Conservation (phyloP, 1,284 basidiomycete genomes). For the Polyporus tsugae region DNA sequence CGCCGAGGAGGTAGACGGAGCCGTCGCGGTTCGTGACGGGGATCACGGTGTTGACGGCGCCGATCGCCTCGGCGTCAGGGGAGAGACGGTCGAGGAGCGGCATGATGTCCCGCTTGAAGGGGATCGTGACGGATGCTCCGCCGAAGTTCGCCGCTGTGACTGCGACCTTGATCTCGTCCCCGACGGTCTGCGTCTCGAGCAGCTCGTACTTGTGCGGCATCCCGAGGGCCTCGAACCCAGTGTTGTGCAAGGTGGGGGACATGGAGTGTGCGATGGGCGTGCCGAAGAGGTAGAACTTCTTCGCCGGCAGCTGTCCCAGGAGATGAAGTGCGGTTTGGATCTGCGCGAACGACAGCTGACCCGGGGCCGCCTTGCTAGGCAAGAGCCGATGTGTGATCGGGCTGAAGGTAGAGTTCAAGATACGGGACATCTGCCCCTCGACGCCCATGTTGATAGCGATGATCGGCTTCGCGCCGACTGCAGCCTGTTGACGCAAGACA, state of each 20-base stretch:
- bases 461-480: constrained; percentile 73
- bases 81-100: constrained; percentile 81
- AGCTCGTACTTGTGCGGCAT: constrained; percentile 84
- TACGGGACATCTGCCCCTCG: constrained; percentile 89
- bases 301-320: constrained; percentile 78
- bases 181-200: constrained; percentile 78
- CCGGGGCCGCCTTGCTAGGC: constrained; percentile 88
- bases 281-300: constrained; percentile 88
- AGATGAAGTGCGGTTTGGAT: constrained; percentile 86
- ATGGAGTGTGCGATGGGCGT: constrained; percentile 90
- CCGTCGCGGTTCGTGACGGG: constrained; percentile 56
- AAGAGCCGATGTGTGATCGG: constrained; percentile 91
- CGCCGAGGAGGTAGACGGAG: constrained; percentile 71
- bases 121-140: constrained; percentile 96
- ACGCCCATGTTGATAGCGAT: constrained; percentile 96
- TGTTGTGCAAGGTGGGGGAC: constrained; percentile 95
- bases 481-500: constrained; percentile 52
- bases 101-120: constrained; percentile 90
- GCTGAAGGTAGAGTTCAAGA: constrained; percentile 87
- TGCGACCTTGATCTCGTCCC: constrained; percentile 69
- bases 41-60: constrained; percentile 93
- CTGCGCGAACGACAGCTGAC: constrained; percentile 89
- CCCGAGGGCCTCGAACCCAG: constrained; percentile 83
- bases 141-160: constrained; percentile 83
- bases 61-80: constrained; percentile 82